Percentiles rank a stretch among this genome's conserved stretches.
These are phyloP conservation scores for Nevesoporus exiguus DNA, from an alignment of 768 basidiomycete genomes.

Conservation along the genomic window DNA sequence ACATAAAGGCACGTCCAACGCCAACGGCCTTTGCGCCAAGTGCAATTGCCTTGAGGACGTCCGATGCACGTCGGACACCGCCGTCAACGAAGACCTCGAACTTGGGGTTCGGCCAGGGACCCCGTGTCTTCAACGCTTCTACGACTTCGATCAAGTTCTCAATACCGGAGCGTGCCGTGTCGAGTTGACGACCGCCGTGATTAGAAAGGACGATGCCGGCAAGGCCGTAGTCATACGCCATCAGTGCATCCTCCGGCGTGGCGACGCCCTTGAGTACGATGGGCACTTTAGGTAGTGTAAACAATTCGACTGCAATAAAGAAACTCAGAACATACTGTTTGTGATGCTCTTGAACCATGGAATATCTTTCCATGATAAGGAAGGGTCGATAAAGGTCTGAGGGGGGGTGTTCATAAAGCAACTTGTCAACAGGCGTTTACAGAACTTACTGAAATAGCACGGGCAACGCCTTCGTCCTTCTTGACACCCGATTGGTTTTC, in stretches of 20 bases:
- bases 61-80: conserved; percentile 83
- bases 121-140: conserved; percentile 58
- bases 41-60: conserved; percentile 81
- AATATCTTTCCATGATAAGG: conserved; percentile 66
- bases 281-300: conserved; percentile 53
- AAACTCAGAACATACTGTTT: conserved; percentile 41
- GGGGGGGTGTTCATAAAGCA: conserved; percentile 13
- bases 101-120: conserved; percentile 69
- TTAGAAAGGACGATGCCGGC: conserved; percentile 77
- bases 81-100: conserved; percentile 92
- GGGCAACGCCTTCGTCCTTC: conserved; percentile 73
- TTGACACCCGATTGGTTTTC: conserved; percentile 24
- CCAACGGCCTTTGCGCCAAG: conserved; percentile 81
- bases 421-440: conserved; percentile 28
- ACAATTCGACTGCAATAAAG: background rate
- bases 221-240: conserved; percentile 70
- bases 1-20: conserved; percentile 78
- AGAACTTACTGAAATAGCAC: conserved; percentile 75
- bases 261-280: conserved; percentile 81
- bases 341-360: conserved; percentile 73
- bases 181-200: conserved; percentile 69
- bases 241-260: conserved; percentile 80
- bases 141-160: conserved; percentile 83
- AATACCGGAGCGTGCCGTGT: conserved; percentile 73
- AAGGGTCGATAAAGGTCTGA: conserved; percentile 89